These are phyloP conservation scores for Macrocybe gigantea DNA, from an alignment of 768 basidiomycete species.

Conservation along the genomic window DNA sequence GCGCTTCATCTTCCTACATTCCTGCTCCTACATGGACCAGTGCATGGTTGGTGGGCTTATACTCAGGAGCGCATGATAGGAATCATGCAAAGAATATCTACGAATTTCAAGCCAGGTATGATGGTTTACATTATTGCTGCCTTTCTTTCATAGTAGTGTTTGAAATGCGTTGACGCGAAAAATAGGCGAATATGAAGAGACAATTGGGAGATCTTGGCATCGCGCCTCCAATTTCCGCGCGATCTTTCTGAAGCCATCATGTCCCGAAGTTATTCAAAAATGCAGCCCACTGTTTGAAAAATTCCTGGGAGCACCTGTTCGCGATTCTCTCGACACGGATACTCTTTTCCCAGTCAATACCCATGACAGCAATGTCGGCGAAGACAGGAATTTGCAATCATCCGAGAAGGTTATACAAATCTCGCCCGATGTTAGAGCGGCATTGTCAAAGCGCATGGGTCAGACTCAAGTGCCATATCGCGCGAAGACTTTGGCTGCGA, in stretches of 20 bases:
- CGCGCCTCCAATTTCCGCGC: conserved; percentile 7
- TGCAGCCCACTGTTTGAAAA: conserved; percentile 1
- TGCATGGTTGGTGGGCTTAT: conserved; percentile 29
- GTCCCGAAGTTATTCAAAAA: conserved; percentile 2
- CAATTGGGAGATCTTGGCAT: conserved; percentile 9
- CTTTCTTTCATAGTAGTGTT: no score
- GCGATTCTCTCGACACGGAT: no score
- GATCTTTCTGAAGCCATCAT: conserved; percentile 9
- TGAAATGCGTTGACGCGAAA: no score
- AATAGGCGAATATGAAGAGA: conserved; percentile 10
- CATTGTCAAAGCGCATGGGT: no score
- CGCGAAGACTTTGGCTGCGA: no score
- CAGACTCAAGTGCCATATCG: no score
- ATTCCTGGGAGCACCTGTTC: background rate
- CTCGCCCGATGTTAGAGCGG: no score
- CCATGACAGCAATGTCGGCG: no score
- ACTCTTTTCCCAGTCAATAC: no score
- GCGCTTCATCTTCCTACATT: conserved; percentile 28
- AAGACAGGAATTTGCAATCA: no score
- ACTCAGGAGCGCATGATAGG: conserved; percentile 29
- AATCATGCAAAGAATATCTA: conserved; percentile 20
- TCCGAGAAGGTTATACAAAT: no score
- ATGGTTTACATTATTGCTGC: no score
- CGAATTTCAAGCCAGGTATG: conserved; percentile 25
- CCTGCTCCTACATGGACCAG: conserved; percentile 27